A percentile compares a stretch with the other conserved stretches of the same genome.
Evolutionary conservation across 1,139 yeast species (phyloP).

Genomic region (Taphrina populina): DNA sequence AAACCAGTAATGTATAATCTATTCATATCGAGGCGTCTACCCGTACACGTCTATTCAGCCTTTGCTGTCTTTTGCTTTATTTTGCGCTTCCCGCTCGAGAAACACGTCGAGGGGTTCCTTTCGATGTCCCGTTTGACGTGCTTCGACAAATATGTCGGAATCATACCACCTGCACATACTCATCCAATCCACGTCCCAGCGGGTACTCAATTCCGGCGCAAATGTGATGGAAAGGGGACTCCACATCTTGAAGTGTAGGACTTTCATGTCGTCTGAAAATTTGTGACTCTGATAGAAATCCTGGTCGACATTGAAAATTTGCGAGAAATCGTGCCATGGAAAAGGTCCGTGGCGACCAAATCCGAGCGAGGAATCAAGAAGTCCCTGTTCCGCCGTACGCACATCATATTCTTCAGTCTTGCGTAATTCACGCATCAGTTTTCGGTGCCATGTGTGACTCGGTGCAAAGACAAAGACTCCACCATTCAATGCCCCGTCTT

Average conservation of each 20-base stretch:
- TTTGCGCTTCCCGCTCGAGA: not conserved
- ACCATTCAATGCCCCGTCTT: conserved; percentile 14
- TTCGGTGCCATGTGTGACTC: conserved; percentile 13
- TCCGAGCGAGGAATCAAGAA: conserved; percentile 13
- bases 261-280: not conserved
- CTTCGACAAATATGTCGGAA: not conserved
- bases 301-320: conserved; percentile 10
- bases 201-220: not conserved
- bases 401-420: conserved; percentile 15
- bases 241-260: conserved; percentile 22
- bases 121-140: conserved; percentile 3
- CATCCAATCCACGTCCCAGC: conserved; percentile 26
- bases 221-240: conserved; percentile 4
- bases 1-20: no score
- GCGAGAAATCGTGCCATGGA: conserved; percentile 5
- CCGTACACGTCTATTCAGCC: not conserved
- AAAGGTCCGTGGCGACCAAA: conserved; percentile 10
- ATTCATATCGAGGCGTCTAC: no score
- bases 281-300: conserved; percentile 6
- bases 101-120: conserved; percentile 7
- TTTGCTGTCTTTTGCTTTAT: not conserved
- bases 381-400: conserved; percentile 16
- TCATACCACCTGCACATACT: conserved; percentile 14
- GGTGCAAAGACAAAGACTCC: conserved; percentile 19
- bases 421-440: conserved; percentile 1